Base-by-base conservation (phyloP, 768 basidiomycete species). In the Cytidiella melzeri region DNA sequence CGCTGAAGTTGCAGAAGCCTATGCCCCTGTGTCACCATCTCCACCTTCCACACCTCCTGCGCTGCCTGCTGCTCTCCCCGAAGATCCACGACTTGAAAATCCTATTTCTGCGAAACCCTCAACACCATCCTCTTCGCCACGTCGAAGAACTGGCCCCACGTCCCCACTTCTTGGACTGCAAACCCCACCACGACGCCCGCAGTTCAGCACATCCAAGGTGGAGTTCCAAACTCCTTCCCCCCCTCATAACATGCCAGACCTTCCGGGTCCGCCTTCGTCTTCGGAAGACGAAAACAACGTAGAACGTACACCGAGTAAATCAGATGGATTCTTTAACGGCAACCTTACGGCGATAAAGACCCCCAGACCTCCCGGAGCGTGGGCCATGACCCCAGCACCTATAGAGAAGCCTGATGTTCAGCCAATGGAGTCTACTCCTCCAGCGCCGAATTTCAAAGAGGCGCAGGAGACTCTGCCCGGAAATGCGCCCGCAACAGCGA, bases 221-320 rank as follows among this genome's bases (percentile, higher is more conserved):
- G 76, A 79, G 45, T 81, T 80, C 56, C 67, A 73, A 56, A 84
- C 81, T 0, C 84, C 82, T 7, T 79, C 84, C 1, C 82, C 85
- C 25, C 79, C 81, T 1, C 69, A 68, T 37, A 75, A 70, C 40
- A 70, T 84, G 50, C 82, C 84, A 9, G 83, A 83, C 5, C 76
- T 87, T 42, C 84, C 84, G 11, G 81, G 66, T 15, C 82, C 80
- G 3, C 82, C 84, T 2, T 75, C 74, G n/a, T 76, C 77, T 9
- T 67, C 66, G 2, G 74, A 74, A 12, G 77, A 77, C 27, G 76
- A 80, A 27, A 63, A 67, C 34, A 64, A 67, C 51, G 57, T 62
- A 21, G 41, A 47, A 44, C 65, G 51, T 52, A 66, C 54, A 34
- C 63, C 61, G 19, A 50, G 51, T 28, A 54, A 57, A 30, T 64